Conservation (phyloP, 768 basidiomycete species). For the Naganishia vishniacii region DNA sequence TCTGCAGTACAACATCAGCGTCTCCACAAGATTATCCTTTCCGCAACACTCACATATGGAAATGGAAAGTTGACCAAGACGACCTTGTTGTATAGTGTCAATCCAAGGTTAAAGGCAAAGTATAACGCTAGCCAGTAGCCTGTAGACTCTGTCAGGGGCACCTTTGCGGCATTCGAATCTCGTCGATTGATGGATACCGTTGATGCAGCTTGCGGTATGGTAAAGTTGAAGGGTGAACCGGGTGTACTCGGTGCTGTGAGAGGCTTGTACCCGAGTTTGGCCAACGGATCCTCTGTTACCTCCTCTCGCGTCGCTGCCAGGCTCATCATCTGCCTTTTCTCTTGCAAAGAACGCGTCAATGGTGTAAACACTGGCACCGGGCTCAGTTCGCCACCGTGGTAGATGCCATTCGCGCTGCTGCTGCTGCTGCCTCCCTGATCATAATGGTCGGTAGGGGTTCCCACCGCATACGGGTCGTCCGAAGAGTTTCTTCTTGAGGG, state of each 20-base stretch:
- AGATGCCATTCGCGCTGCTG: background rate
- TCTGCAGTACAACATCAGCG: constrained; percentile 43
- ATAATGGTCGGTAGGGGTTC: constrained; percentile 11
- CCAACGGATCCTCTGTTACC: constrained; percentile 7
- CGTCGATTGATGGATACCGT: background rate
- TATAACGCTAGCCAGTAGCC: constrained; percentile 69
- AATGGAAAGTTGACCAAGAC: constrained; percentile 89
- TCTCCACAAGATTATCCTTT: background rate
- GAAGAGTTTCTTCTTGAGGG: background rate
- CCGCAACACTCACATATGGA: constrained; percentile 58
- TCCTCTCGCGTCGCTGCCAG: background rate
- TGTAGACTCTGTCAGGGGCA: constrained; percentile 37
- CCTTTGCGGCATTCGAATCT: constrained; percentile 15
- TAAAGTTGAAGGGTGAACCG: background rate
- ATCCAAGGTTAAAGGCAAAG: constrained; percentile 80
- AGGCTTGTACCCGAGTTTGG: constrained; percentile 11
- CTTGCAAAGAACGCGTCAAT: constrained; percentile 1
- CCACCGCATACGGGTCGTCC: background rate
- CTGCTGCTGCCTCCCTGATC: background rate
- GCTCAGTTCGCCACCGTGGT: background rate
- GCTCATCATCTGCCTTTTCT: constrained; percentile 10
- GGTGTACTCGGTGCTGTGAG: background rate
- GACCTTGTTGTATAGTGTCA: constrained; percentile 93
- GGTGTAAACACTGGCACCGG: constrained; percentile 5
- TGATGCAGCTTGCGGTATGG: background rate